phyloP scores from a whole-genome alignment of 1,284 basidiomycete genomes.

The Paramarasmius palmivorus region DNA sequence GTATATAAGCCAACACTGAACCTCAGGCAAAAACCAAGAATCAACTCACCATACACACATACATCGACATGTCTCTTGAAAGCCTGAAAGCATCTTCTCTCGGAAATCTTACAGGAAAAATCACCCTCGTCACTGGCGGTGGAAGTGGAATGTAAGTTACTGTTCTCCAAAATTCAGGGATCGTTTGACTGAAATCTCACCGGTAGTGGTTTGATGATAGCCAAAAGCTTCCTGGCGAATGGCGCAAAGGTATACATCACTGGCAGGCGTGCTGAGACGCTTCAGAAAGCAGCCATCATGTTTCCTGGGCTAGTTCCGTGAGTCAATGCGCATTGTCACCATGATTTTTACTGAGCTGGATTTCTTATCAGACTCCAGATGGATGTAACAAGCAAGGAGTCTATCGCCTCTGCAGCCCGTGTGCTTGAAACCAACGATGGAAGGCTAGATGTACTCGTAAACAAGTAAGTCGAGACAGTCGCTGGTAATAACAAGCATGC shows the following conservation, averaged over 20 bases:
- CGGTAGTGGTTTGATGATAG: conserved; percentile 35
- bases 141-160: too few relatives aligned
- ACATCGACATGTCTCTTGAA: too few relatives aligned
- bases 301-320: neutral
- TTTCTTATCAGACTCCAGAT: neutral
- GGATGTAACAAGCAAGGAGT: neutral
- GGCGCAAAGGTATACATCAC: conserved; percentile 1
- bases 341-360: too few relatives aligned
- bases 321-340: neutral
- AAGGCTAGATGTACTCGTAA: neutral
- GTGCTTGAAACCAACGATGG: neutral
- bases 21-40: too few relatives aligned
- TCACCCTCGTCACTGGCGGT: too few relatives aligned
- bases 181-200: too few relatives aligned
- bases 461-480: neutral
- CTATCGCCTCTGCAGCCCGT: neutral
- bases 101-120: too few relatives aligned
- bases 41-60: too few relatives aligned
- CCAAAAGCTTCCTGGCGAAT: conserved; percentile 14
- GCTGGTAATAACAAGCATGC: neutral
- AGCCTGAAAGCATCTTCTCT: too few relatives aligned
- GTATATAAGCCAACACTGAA: too few relatives aligned
- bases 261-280: neutral
- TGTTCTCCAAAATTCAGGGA: too few relatives aligned
- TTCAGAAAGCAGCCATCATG: neutral